These are phyloP conservation scores for Linnemannia exigua DNA, from an alignment of 192 early-diverging fungal genomes.

Conservation along the genomic window DNA sequence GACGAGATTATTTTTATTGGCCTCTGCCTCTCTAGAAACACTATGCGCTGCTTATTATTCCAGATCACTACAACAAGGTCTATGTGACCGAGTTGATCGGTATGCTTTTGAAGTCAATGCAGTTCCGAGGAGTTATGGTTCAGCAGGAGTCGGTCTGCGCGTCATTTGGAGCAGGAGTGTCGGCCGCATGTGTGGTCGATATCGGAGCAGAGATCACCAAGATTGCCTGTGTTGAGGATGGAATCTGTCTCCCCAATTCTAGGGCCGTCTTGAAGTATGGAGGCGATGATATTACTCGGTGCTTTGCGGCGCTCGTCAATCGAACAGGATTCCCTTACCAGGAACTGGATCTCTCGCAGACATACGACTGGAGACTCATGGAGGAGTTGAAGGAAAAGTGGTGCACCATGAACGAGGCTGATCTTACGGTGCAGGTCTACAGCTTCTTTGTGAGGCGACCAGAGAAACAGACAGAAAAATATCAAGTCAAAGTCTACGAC, in stretches of 20 bases:
- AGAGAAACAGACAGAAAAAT: slow-evolving; percentile 75
- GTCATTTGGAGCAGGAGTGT: slow-evolving; percentile 89
- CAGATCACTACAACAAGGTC: slow-evolving; percentile 78
- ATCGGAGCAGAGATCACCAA: slow-evolving; percentile 93
- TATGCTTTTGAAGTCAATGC: slow-evolving; percentile 82
- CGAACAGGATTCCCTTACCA: slow-evolving; percentile 83
- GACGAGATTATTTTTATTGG: not conserved
- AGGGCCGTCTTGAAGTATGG: slow-evolving; percentile 79
- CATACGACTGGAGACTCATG: slow-evolving; percentile 82
- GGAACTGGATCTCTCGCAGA: slow-evolving; percentile 70
- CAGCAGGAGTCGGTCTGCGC: slow-evolving; percentile 89
- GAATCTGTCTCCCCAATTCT: slow-evolving; percentile 80
- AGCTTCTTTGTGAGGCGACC: slow-evolving; percentile 88
- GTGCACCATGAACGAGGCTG: slow-evolving; percentile 87
- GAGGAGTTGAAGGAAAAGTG: slow-evolving; percentile 88
- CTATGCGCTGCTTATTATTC: slow-evolving; percentile 84
- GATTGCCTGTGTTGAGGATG: slow-evolving; percentile 88
- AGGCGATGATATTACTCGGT: slow-evolving; percentile 90
- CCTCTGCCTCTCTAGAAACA: slow-evolving; percentile 50
- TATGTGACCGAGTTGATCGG: slow-evolving; percentile 74
- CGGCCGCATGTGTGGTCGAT: slow-evolving; percentile 89
- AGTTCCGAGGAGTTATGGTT: slow-evolving; percentile 79
- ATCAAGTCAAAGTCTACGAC: slow-evolving; percentile 89
- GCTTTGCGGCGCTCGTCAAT: slow-evolving; percentile 75
- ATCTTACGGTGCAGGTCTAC: slow-evolving; percentile 87